A percentile compares a stretch with the other conserved stretches of the same genome.
Evolutionary conservation across 2,329 filamentous ascomycete genomes (phyloP).

Genomic region (Aspergillus aculeatus): DNA sequence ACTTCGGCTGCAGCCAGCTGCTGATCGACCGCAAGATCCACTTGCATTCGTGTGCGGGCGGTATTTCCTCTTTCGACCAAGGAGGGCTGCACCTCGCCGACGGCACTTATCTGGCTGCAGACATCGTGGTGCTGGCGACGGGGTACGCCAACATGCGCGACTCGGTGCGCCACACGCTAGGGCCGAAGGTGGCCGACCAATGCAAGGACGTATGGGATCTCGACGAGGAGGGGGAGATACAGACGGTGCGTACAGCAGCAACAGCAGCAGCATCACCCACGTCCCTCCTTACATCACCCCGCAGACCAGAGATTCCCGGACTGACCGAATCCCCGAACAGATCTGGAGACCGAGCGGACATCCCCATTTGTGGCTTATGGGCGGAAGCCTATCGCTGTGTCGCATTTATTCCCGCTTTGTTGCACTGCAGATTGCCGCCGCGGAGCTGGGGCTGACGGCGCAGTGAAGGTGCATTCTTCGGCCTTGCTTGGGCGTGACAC

Average conservation of each 20-base stretch:
- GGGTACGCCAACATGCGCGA: neutral
- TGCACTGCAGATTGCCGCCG: slow-evolving; percentile 6
- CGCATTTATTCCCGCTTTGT: slow-evolving; percentile 2
- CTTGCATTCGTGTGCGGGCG: neutral
- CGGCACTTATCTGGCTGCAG: neutral
- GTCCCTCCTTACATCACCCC: neutral
- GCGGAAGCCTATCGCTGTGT: neutral
- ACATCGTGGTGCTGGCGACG: slow-evolving; percentile 7
- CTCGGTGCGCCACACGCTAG: neutral
- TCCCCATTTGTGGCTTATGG: slow-evolving; percentile 10
- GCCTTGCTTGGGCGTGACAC: neutral
- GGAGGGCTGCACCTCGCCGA: neutral
- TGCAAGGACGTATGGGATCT: slow-evolving; percentile 1
- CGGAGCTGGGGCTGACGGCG: neutral
- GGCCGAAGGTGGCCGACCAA: neutral
- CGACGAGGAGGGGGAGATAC: slow-evolving; percentile 8
- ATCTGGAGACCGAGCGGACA: slow-evolving; percentile 9
- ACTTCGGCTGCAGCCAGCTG: slow-evolving; percentile 4
- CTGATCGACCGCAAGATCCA: slow-evolving; percentile 4
- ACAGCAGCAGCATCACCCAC: too few species aligned
- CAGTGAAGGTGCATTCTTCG: neutral
- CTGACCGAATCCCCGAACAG: neutral
- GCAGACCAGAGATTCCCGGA: neutral
- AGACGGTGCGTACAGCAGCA: neutral
- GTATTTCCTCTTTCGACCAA: neutral